Evolutionary conservation across 192 early-diverging fungal species (phyloP), one percentile per base, ranked within the genome.

Genomic region (Allomyces javanicus): DNA sequence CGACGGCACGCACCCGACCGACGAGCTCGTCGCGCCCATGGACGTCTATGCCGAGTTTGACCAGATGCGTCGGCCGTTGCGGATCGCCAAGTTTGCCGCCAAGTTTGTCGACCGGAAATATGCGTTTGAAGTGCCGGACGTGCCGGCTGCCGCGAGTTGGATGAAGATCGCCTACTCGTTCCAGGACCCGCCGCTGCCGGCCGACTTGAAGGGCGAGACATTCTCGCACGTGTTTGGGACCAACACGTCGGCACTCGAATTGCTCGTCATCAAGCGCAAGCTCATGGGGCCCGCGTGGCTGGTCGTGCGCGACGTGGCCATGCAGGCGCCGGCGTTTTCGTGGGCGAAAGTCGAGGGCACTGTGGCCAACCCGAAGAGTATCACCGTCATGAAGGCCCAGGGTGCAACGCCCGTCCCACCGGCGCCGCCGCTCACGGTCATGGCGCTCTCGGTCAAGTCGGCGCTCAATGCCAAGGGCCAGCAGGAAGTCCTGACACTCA

Each of bases 201-300:
- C 62, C 44, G 65, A 85, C 50, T 65, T 85, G 22, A 77, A 62
- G n/a, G 87, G 87, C 40, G 80, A 78, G 64, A 86, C 83, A 1
- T 97, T 94, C 70, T 83, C 83, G 67, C 87, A 85, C 64, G 77
- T 90, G 4, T 97, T 99, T 80, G 97, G 94, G 14, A 78, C 87
- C 6, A 82, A 85, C 61, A 91, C 91, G 14, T 83, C 76, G 55
- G 87, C 91, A 1, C 75, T 97, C n/a, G 97, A 99, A 74, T 82
- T 89, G 25, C 87, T 99, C 62, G 71, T 97, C n/a, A 80, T 94
- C 24, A 93, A 97, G 74, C 81, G 94, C 24, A 85, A 90, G 65
- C 74, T 99, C 25, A 97, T 92, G 91, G 97, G 97, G 1, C 97
- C 97, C 9, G 88, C 86, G 66, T 99, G 97, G 97, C 75, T 99